These are phyloP conservation scores for Apophysomyces sp. DNA, from an alignment of 371 early-diverging fungal species.

Conservation along the genomic window DNA sequence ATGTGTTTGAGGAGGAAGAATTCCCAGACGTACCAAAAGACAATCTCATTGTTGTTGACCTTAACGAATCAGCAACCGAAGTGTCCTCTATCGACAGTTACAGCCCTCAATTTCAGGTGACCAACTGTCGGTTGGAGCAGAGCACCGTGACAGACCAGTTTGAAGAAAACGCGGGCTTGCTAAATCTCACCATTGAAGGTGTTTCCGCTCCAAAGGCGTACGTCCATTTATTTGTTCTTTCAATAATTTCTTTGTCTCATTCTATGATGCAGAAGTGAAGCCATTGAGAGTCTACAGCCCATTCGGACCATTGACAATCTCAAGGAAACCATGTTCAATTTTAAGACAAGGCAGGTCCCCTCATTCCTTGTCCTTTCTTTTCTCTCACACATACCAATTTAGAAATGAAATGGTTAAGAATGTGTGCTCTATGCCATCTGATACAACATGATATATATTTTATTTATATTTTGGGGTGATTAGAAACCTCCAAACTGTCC, in stretches of 20 bases:
- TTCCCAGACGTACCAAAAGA: constrained; percentile 51
- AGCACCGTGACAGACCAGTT: constrained; percentile 36
- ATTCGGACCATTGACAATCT: constrained; percentile 28
- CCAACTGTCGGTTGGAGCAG: constrained; percentile 43
- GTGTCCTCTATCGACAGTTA: constrained; percentile 37
- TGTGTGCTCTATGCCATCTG: not conserved
- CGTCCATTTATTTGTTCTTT: not conserved
- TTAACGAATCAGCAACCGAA: constrained; percentile 39
- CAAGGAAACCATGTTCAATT: constrained; percentile 31
- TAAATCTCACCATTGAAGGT: constrained; percentile 37
- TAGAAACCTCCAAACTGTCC: not conserved
- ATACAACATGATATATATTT: not conserved
- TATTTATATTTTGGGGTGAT: not conserved
- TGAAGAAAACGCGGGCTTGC: constrained; percentile 22
- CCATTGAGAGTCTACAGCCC: constrained; percentile 31
- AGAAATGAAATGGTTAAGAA: not conserved
- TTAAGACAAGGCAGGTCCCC: constrained; percentile 23
- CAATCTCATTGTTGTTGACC: constrained; percentile 48
- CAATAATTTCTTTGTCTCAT: not conserved
- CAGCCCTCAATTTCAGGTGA: constrained; percentile 54
- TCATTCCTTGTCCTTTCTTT: not conserved
- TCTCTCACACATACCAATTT: not conserved
- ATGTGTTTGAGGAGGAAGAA: constrained; percentile 56
- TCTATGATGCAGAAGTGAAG: constrained; percentile 20
- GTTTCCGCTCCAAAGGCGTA: constrained; percentile 41